phyloP scores from a whole-genome alignment of 129 eudicot genomes.

The Arctium lappa region DNA sequence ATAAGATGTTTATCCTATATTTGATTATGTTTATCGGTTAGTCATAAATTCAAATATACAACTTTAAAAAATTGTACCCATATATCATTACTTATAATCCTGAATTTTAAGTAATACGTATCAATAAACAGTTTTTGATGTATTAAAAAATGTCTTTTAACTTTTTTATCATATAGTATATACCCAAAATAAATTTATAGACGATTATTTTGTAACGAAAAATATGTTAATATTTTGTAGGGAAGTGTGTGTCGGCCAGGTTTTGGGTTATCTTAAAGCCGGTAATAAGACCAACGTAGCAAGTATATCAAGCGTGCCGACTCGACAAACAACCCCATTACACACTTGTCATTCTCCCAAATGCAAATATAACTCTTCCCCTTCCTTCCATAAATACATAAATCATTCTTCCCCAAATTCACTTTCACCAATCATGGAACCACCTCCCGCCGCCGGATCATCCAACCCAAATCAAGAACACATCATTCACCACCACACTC shows the following conservation, averaged over 20 bases:
- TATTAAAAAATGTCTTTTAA: too few relatives aligned
- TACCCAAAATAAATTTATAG: too few relatives aligned
- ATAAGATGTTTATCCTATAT: too few relatives aligned
- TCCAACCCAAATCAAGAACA: constrained; percentile 23
- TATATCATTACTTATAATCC: too few relatives aligned
- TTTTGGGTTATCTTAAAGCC: constrained; percentile 36
- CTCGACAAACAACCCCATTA: constrained; percentile 37
- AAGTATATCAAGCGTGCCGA: constrained; percentile 38
- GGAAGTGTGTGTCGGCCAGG: constrained; percentile 44
- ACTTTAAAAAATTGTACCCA: too few relatives aligned
- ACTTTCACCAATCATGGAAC: constrained; percentile 21
- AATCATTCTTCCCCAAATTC: constrained; percentile 1
- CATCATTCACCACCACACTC: constrained; percentile 12
- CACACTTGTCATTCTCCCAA: constrained; percentile 15
- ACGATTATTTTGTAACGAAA: too few relatives aligned
- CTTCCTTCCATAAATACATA: constrained; percentile 19
- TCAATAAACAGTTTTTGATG: too few relatives aligned
- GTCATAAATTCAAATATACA: too few relatives aligned
- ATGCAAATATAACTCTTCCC: constrained; percentile 19
- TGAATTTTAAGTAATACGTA: too few relatives aligned
- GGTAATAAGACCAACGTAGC: constrained; percentile 20
- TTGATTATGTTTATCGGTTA: too few relatives aligned
- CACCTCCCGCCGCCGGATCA: background rate
- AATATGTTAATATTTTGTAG: background rate
- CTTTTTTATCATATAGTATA: too few relatives aligned